Base-by-base conservation (phyloP, 495 filamentous ascomycete genomes). In the Aspergillus cavernicola region DNA sequence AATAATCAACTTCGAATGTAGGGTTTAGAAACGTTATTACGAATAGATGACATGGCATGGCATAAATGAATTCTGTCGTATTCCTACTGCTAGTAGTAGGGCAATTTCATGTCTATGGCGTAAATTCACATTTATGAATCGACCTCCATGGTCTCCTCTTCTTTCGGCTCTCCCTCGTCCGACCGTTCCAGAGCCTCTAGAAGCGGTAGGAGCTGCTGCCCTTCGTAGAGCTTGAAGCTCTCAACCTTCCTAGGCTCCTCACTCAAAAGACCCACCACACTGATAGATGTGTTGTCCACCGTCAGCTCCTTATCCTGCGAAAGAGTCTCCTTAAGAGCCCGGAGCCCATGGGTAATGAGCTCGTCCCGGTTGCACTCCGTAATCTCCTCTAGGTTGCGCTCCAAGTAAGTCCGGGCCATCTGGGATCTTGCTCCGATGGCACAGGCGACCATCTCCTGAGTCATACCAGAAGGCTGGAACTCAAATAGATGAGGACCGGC, bases 291-390 rank as follows among this genome's bases (percentile, higher is more conserved):
- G 72, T 98, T 97, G 60, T 96, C 93, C 33, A 96, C 82, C 48
- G 90, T 97, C 67, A 97, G 75, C 81, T 96, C 92, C 76, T 95
- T 95, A 70, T 97, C 93, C 82, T 97, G 92, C 54, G 86, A 86
- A 66, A 97, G 75, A 49, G 87, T 95, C 80, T 97, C 93, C 82
- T 95, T 96, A 65, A 98, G 75, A 47, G 93, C 93, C 66, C 79
- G 81, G 67, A 98, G 72, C 23, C 92, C 95, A 77, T 98, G 95
- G 62, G 78, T 82, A 58, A 97, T 82, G 60, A 98, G 77, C 74
- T 96, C 89, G 62, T 97, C 92, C 52, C 87, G 80, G 38, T 71
- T 76, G 57, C 82, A 81, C 48, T 79, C 78, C 56, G 77, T 72
- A 69, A 98, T 96, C 63, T 84, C 72, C 38, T 93, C 92, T 39